Evolutionary conservation across 1,284 basidiomycete genomes (phyloP), one percentile per base, ranked within the genome.

Genomic region (Cystobasidium sp.): DNA sequence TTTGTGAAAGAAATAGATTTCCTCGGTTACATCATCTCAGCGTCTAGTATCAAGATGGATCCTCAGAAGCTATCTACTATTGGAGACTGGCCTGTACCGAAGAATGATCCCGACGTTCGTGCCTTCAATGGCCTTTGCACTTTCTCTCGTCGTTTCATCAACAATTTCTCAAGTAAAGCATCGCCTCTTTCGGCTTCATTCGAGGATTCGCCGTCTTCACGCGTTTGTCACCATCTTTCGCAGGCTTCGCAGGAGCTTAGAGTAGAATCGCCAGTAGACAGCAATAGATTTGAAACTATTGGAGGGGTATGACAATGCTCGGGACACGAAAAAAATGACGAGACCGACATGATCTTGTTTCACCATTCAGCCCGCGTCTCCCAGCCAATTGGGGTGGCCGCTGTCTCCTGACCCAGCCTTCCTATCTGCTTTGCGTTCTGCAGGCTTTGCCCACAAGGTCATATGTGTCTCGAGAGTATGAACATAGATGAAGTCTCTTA

Each of bases 281-380:
- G 79, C 89, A 90, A 80, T 94, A 95, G 20, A 90, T 84, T 80
- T 92, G 89, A 14, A 88, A 87, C 46, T 95, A 84, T 76, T 88
- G 87, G 78, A 90, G 84, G 58, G 85, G 85, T 44, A 85, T 78
- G 8, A 84, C 82, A 24, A 87, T 77, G 43, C 84, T 82, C 31
- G 84, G 83, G 8, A 86, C 79, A 39, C 83, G 78, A 46, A 6
- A 41, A 16, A n/a, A n/a, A 86, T 75, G 1, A 80, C 81, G 10
- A 86, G 78, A 31, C 86, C 82, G 74, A 85, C 84, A 24, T 80
- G 81, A 75, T 86, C 83, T 64, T 79, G 77, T 6, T 14, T 16
- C 5, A 9, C 14, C 31, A 5, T 31, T 31, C 2, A 31, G 31
- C 31, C 31, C 5, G 31, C 31, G 31, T 31, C 31, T 5, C 5